Evolutionary conservation across 2,329 filamentous ascomycete genomes (phyloP), one percentile per base, ranked within the genome.

Genomic region (Zasmidium cellare): DNA sequence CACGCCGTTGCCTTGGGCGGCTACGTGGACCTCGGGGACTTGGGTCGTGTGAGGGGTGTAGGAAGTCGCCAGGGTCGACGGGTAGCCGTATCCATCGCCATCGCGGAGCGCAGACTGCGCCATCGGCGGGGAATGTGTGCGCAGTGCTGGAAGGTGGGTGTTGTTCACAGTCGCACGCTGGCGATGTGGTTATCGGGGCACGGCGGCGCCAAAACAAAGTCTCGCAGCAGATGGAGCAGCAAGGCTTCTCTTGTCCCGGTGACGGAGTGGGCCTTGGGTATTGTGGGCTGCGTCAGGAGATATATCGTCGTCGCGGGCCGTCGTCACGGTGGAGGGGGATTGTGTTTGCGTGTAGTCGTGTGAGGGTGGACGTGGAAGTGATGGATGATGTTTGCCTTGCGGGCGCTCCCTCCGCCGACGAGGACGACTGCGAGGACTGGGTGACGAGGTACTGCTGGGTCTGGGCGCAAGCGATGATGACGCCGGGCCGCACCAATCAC

Each of bases 41-140:
- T 57, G 55, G 9, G 60, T 59, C 16, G 58, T 51, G 16, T 56
- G 52, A 44, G 57, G 53, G 47, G 48, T 47, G 57, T 56, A 58
- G n/a, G 61, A 61, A 18, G 62, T 62, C 31, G 58, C 56, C 28
- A 62, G 38, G 9, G 62, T 61, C 38, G 60, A 57, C 25, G 62
- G 54, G 2, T 46, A 14, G 20, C 19, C 55, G 44, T 50, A 53
- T 35, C 28, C 53, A 60, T 58, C 25, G 23, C 55, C 62, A 58
- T 62, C 56, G 45, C 57, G 55, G 22, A 64, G 65, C 61, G 64
- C 64, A 54, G 54, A 47, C 61, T 67, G 65, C 62, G 65, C 65
- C 65, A 67, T 67, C 55, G 57, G 59, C 64, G 51, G 45, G 28
- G 45, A 46, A n/a, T n/a, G 58, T 55, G 61, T 56, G 28, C 55